A percentile compares a stretch with the other conserved stretches of the same genome.
These are phyloP conservation scores for Hypoxylon lienhwacheense DNA, from an alignment of 495 filamentous ascomycete species.

Conservation along the genomic window DNA sequence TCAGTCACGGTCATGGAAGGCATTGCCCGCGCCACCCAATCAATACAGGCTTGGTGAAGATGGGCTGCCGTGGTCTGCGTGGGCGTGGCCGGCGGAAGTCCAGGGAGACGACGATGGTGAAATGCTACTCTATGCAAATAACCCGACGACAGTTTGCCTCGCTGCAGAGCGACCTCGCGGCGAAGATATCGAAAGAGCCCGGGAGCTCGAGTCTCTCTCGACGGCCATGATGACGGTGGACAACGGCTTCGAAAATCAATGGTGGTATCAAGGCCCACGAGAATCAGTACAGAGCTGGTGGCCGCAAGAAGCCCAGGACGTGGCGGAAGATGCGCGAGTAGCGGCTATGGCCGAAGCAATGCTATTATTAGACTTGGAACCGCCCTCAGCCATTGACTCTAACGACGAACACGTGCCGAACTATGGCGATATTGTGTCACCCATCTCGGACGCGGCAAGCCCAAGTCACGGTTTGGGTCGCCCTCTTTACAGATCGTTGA, in stretches of 20 bases:
- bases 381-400: conserved; percentile 16
- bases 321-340: conserved; percentile 13
- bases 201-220: conserved; percentile 52
- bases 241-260: conserved; percentile 55
- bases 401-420: conserved; percentile 5
- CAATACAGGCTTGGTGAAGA: conserved; percentile 51
- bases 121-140: conserved; percentile 13
- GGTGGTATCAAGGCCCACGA: conserved; percentile 50
- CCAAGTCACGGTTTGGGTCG: conserved; percentile 14
- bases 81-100: conserved; percentile 37
- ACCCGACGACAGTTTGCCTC: conserved; percentile 26
- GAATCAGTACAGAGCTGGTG: conserved; percentile 28
- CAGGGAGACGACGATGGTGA: conserved; percentile 10
- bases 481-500: conserved; percentile 22
- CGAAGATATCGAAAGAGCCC: conserved; percentile 35
- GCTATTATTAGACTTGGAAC: conserved; percentile 24
- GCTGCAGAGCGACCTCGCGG: conserved; percentile 15
- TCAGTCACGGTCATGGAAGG: conserved; percentile 39
- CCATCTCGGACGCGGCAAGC: conserved; percentile 24
- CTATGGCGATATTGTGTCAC: conserved; percentile 22
- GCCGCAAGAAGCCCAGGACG: conserved; percentile 14
- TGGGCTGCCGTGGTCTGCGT: conserved; percentile 48
- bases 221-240: conserved; percentile 60
- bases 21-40: conserved; percentile 44
- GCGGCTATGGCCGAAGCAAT: conserved; percentile 24